phyloP scores from a whole-genome alignment of 1,284 basidiomycete genomes.

The Trametes pubescens region DNA sequence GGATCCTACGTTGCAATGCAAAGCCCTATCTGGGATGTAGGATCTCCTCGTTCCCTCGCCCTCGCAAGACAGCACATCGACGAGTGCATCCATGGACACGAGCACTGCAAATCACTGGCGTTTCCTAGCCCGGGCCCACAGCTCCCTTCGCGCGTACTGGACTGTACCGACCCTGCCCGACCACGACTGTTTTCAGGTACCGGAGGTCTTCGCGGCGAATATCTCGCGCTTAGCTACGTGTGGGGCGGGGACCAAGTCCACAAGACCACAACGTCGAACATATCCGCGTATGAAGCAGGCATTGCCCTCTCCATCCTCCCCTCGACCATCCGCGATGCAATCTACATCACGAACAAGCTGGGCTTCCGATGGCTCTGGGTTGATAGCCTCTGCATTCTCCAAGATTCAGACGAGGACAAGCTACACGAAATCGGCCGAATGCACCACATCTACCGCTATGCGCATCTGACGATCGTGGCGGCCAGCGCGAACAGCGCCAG shows the following conservation, averaged over 20 bases:
- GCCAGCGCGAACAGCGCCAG: neutral
- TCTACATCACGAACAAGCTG: conserved; percentile 5
- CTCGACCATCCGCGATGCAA: conserved; percentile 13
- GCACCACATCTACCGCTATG: conserved; percentile 13
- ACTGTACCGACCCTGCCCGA: conserved; percentile 7
- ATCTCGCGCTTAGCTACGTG: conserved; percentile 28
- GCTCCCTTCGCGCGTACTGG: conserved; percentile 19
- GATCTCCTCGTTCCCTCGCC: neutral
- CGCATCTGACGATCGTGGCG: conserved; percentile 11
- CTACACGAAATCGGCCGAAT: conserved; percentile 6
- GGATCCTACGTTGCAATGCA: conserved; percentile 1
- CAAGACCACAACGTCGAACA: conserved; percentile 3
- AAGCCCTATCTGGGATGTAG: neutral
- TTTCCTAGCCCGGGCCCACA: neutral
- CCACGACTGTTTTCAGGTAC: neutral
- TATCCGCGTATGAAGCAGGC: neutral
- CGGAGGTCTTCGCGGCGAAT: conserved; percentile 1
- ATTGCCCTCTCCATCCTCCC: conserved; percentile 1
- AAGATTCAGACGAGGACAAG: conserved; percentile 16
- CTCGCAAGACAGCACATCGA: neutral
- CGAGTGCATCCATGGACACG: conserved; percentile 5
- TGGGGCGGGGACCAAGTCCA: conserved; percentile 21
- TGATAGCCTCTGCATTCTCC: conserved; percentile 15
- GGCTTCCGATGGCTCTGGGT: conserved; percentile 13
- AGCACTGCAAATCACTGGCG: neutral